Base-by-base conservation (phyloP, 768 basidiomycete genomes). In the Gelatoporia subvermispora region DNA sequence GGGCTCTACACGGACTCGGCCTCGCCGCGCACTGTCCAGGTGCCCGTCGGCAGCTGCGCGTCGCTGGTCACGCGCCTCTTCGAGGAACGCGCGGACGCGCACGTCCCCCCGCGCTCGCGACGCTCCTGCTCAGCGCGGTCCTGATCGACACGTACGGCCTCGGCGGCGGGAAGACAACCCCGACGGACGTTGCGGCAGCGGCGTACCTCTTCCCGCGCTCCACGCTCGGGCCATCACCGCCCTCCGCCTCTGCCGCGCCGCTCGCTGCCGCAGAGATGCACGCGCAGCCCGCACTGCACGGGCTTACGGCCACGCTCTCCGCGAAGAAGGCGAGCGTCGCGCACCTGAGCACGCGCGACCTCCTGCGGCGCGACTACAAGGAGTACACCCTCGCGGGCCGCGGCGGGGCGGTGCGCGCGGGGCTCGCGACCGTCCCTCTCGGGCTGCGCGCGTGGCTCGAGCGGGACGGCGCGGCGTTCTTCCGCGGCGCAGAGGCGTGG, bases 291-390 rank as follows among this genome's bases (percentile, higher is more conserved):
- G 69, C 68, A 3, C 67, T 89, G 41, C 72, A 72, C 52, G 67
- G 68, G 0, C 73, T 91, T 13, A 70, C 76, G 2, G 60, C 63
- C 31, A 62, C 65, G 2, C 73, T 92, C 20, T 50, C 68, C 43
- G 56, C 59, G 2, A 79, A 79, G 67, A 99, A 98, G 63, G 57
- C 58, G 3, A 78, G 84, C 49, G 71, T 98, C 8, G 77, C 79
- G 1, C 76, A 81, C 52, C 73, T 97, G 16, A 70, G 69, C 8
- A 79, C 81, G 0, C 74, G 78, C 48, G 93, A 97, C 60, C 78
- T 97, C 17, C 76, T 99, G 4, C 76, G 92, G 11, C 72, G 96
- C n/a, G 96, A 99, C 68, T 99, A 93, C 74, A 98, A 99, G 64
- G 84, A 95, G 55, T 95, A 93, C 60, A 62, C 65, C 1, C 65